These are phyloP conservation scores for Pigoraptor vietnamica DNA, from an alignment of 78 protist genomes.

Conservation along the genomic window DNA sequence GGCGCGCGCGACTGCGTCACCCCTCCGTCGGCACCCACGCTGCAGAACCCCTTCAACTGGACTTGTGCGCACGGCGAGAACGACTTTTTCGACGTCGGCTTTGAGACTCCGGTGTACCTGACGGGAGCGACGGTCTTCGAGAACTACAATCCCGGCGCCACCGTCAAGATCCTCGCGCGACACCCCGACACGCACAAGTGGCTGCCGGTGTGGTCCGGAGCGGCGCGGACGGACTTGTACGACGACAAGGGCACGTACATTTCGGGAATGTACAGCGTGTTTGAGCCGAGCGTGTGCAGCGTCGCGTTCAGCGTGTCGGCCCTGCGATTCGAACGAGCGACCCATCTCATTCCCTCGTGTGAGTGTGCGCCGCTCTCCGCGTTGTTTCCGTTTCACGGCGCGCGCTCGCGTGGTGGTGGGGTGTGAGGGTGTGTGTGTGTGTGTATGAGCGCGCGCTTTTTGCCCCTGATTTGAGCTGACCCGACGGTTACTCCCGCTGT, in stretches of 20 bases:
- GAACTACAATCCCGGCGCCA: neutral
- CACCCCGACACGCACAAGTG: neutral
- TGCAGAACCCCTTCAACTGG: neutral
- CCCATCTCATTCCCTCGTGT: neutral
- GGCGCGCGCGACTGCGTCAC: neutral
- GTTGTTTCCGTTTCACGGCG: too few species aligned
- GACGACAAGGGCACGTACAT: neutral
- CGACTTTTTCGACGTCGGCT: neutral
- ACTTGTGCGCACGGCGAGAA: neutral
- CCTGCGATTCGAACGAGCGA: neutral
- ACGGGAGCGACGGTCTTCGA: neutral
- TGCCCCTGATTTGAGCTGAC: too few species aligned
- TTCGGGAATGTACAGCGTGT: neutral
- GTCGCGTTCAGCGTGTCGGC: neutral
- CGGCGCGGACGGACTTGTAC: neutral
- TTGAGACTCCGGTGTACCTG: neutral
- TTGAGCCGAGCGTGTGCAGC: neutral
- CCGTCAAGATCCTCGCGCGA: neutral
- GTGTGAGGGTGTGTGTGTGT: too few species aligned
- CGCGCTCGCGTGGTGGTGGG: neutral
- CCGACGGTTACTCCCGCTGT: too few species aligned
- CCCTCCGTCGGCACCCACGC: neutral
- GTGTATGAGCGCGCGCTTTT: too few species aligned
- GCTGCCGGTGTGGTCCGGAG: neutral
- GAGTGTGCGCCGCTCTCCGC: too few species aligned